Evolutionary conservation across 2,329 filamentous ascomycete genomes (phyloP), one percentile per base, ranked within the genome.

Genomic region (Ampelomyces quisqualis): DNA sequence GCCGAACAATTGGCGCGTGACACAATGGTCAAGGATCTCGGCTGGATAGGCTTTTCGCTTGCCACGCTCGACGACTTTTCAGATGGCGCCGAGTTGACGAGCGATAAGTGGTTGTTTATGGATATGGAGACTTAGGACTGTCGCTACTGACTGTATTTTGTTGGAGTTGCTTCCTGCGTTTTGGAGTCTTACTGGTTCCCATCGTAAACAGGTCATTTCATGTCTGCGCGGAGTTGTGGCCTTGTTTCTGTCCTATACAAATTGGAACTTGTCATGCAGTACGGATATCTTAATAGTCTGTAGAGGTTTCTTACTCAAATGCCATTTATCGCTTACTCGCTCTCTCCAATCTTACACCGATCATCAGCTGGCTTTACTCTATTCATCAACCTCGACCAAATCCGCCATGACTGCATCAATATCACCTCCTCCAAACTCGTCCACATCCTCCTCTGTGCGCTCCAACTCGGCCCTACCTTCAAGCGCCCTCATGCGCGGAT

Each of bases 1-100:
- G 80, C 85, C 49, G 77, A 80, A 26, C 70, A 77, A 18, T 72
- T 78, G 44, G 81, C 87, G 48, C 74, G 79, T 43, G 80, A 84
- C 55, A 76, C 82, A 43, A 75, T 91, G 55, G 81, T 86, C 60
- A 88, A 86, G 68, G 90, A 89, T 60, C 79, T 96, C 36, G 87
- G 90, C 66, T 96, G 90, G 90, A 90, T 94, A 51, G 90, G 90
- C 40, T 95, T 95, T 64, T 86, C 88, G 63, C 78, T 91, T 53
- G 83, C 82, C 34, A 91, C 87, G 17, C 76, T 96, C 29, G 84
- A 90, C 55, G 79, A 81, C 55, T 95, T 89, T 85, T 78, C 80
- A 11, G 72, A 76, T 31, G 65, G 67, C 33, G 71, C 70, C 32
- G 80, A 86, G 49, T 43, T 58, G 17, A 82, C 86, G 35, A 95